Base-by-base conservation (phyloP, 2,329 filamentous ascomycete species). In the Incumbomyces lentus region DNA sequence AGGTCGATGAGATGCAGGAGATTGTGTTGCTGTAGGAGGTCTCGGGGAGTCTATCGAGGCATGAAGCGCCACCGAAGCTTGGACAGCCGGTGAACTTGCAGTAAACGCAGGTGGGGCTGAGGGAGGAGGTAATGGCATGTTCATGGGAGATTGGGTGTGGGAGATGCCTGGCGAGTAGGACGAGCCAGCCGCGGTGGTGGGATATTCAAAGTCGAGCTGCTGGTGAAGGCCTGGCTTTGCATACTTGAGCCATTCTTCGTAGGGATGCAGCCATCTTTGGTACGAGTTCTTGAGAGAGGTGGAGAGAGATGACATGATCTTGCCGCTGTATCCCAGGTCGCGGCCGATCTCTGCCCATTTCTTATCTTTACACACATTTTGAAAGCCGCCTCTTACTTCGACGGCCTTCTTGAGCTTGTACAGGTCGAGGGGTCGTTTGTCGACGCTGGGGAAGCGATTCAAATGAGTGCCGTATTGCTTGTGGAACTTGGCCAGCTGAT, bases 331-430 rank as follows among this genome's bases (percentile, higher is more conserved):
- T 46, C 92, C 92, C 40, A 98, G 70, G 62, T 96, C 92, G 59
- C 92, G 81, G 30, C 92, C 92, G 57, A 98, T 96, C 65, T 98
- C 92, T 13, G 92, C 92, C 92, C 92, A 98, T 69, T 96, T 96
- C 69, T 98, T 98, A 47, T 83, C 76, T 66, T 95, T 95, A 74
- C 92, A 98, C 37, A 98, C 92, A 60, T 86, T 86, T 46, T 95
- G 89, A 58, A 98, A 98, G 2, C 92, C 92, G 39, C 92, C 92
- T 52, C 92, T 81, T 26, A 86, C 83, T 62, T 96, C 92, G 31
- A 98, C 92, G 1, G 90, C 90, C 62, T 96, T 96, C 65, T 96
- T 96, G 49, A 98, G 71, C 58, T 90, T 87, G 68, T 94, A 98
- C 13, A 98, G 73, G 61, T 98, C 92, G 42, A 98, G 76, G 0